Base-by-base conservation (phyloP, 2,329 filamentous ascomycete genomes). In the Cladophialophora exuberans region DNA sequence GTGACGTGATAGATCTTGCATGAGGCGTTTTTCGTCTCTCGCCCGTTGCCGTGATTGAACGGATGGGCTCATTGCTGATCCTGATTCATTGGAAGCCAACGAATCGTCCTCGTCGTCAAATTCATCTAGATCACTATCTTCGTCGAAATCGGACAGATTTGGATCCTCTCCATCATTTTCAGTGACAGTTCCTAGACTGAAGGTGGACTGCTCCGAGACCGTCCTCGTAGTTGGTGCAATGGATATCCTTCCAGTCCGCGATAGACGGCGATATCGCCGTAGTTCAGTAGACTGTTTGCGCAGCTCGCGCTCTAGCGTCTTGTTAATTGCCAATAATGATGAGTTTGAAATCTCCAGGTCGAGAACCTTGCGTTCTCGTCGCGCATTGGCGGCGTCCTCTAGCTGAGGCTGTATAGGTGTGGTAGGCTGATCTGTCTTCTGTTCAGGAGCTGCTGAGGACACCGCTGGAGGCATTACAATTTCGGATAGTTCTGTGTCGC, bases 261-360 rank as follows among this genome's bases (percentile, higher is more conserved):
- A 95, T 45, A 97, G 76, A n/a, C 94, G 85, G 47, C 89, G 84
- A 69, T 87, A 97, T 38, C 93, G 82, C 54, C 94, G 86, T 26
- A 99, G 71, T 68, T 99, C 94, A 1, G 88, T 83, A 31, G 89
- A 93, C 66, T 97, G 93, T 69, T 96, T 96, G 22, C 91, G 85
- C 65, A 99, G 81, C 69, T 97, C 90, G 20, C 90, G 84, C 73
- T 99, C 94, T 0, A 99, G 76, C 0, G 91, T 94, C 49, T 92
- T 83, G 69, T 99, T 99, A 73, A 99, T 97, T 35, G 94, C 94
- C 53, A 96, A 83, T 2, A 99, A 80, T 1, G 92, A 97, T 1
- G 90, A 94, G 67, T 99, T 99, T 52, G 89, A 96, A 61, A 99
- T 99, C 69, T 99, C 90, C 4, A 99, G 78, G 69, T 99, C 94